phyloP scores from a whole-genome alignment of 2,329 filamentous ascomycete genomes.

The Ascochyta rabiei region DNA sequence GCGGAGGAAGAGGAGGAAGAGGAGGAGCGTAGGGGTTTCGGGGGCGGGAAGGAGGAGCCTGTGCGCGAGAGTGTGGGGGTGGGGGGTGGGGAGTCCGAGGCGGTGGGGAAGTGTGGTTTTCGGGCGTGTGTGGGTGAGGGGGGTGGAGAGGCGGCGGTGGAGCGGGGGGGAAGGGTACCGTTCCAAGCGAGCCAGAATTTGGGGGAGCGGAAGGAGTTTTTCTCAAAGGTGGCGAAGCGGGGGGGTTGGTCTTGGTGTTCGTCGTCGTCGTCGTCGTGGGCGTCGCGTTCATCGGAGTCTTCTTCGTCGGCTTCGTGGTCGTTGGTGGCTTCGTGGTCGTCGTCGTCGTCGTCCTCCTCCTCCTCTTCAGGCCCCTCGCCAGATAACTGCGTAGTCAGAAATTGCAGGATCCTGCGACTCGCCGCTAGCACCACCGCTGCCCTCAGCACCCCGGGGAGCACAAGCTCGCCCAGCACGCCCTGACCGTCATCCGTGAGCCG shows the following conservation, averaged over 20 bases:
- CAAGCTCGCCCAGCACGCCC: conserved; percentile 27
- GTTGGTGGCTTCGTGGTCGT: not conserved
- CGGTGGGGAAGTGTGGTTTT: not conserved
- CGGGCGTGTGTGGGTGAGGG: not conserved
- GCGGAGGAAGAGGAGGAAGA: not conserved
- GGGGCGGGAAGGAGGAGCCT: conserved; percentile 1
- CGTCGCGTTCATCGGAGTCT: too few species aligned
- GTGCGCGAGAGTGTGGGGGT: conserved; percentile 1
- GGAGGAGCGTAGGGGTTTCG: too few species aligned
- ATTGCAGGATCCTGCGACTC: conserved; percentile 22
- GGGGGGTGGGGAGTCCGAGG: not conserved
- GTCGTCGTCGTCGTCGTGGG: not conserved
- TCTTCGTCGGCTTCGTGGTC: not conserved
- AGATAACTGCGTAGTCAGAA: conserved; percentile 5
- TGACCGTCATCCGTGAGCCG: conserved; percentile 27
- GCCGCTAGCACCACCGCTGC: conserved; percentile 26
- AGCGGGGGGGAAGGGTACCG: conserved; percentile 5
- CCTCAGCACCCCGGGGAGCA: conserved; percentile 22
- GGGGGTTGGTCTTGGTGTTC: not conserved
- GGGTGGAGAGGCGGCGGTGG: not conserved
- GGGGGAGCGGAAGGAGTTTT: conserved; percentile 35
- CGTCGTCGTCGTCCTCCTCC: conserved; percentile 5
- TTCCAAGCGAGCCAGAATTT: conserved; percentile 38
- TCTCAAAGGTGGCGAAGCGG: conserved; percentile 33
- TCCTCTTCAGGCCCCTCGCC: conserved; percentile 9